phyloP scores from a whole-genome alignment of 768 basidiomycete genomes.

The Russula sp. region DNA sequence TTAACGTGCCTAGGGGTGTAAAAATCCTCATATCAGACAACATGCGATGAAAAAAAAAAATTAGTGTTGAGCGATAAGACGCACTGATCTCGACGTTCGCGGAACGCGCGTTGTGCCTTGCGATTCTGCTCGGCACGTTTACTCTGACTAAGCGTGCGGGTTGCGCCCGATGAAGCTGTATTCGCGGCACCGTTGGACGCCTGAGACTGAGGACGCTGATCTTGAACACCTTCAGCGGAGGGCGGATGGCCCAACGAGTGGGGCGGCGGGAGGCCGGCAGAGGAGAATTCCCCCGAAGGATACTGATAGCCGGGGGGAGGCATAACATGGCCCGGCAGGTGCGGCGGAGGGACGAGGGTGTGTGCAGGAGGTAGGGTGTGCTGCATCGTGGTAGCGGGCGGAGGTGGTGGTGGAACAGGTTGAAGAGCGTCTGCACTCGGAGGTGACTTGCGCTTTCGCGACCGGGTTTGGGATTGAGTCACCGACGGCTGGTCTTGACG shows the following conservation, averaged over 20 bases:
- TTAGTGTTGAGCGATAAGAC: constrained; percentile 35
- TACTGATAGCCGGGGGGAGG: constrained; percentile 38
- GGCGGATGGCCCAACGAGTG: constrained; percentile 22
- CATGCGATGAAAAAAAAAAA: neutral
- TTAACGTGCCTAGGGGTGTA: constrained; percentile 67
- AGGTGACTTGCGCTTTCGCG: constrained; percentile 70
- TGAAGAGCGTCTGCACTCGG: constrained; percentile 38
- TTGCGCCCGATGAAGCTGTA: constrained; percentile 32
- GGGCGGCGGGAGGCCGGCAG: constrained; percentile 26
- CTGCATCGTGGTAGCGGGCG: constrained; percentile 36
- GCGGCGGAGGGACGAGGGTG: constrained; percentile 27
- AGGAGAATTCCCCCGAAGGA: constrained; percentile 29
- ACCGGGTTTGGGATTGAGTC: constrained; percentile 43
- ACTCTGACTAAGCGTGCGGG: constrained; percentile 67
- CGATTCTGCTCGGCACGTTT: constrained; percentile 94
- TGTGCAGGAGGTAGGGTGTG: constrained; percentile 35
- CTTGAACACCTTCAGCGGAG: constrained; percentile 4
- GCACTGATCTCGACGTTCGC: constrained; percentile 86
- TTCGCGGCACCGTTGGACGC: constrained; percentile 14
- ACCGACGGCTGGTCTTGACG: constrained; percentile 52
- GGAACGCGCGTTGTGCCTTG: constrained; percentile 89
- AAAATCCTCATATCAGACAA: neutral
- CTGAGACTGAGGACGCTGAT: constrained; percentile 28
- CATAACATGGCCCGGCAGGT: constrained; percentile 34
- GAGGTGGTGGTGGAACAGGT: constrained; percentile 45